Evolutionary conservation across 208 protist genomes (phyloP), one percentile per base, ranked within the genome.

Genomic region (Crithidia fasciculata): DNA sequence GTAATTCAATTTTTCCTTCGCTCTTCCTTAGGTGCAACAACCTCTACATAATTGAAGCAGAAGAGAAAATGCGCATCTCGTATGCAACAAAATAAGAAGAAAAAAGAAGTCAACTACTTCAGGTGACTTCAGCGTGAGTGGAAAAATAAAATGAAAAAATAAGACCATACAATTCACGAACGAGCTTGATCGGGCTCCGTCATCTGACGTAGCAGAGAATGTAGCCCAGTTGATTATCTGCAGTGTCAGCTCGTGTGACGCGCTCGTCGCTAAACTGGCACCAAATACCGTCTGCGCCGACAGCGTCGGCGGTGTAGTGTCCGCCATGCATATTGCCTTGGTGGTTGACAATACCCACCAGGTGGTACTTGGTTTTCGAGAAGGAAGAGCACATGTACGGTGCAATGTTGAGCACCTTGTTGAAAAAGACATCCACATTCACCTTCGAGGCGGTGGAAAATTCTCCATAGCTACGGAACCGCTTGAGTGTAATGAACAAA

Each of bases 311-410:
- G 15, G 96, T 98, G 63, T 98, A 98, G 69, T 98, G 96, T 16
- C 96, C 96, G 6, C 96, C 96, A 64, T 93, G 82, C 73, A 95
- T 90, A 72, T 92, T 93, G 18, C 96, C 96, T 66, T 88, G 77
- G 60, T 98, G 96, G 76, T 98, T 96, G 8, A 95, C 84, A 59
- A 98, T 81, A 3, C 82, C 93, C 13, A 92, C 83, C n/a, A 98
- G 75, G 18, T 79, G 62, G 65, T 96, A 98, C 47, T 83, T 68
- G 0, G 84, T 85, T 37, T 88, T 83, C 6, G 72, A 74, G 44
- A 78, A 79, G 2, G 47, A 58, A 8, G 73, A 84, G 76, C 78
- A 88, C 72, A 94, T 84, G 71, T 82, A 97, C n/a, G 85, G 78
- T 2, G 78, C 41, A 45, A 98, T 54, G 59, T 95, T 76, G 37